Evolutionary conservation across 306 rosid species (phyloP).

Genomic region (Carpinus viminea): DNA sequence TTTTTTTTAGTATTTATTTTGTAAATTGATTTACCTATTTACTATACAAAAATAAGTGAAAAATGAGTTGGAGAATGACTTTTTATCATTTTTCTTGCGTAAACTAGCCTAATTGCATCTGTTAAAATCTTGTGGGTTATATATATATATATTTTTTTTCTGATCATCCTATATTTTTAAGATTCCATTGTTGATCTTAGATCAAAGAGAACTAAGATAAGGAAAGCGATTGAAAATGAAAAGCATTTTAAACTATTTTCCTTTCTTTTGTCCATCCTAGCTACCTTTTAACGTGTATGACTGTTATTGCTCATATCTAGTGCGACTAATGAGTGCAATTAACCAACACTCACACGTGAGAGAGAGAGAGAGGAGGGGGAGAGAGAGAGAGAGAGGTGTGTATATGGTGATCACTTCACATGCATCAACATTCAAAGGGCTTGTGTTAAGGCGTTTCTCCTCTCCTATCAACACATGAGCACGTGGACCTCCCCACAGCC

Average conservation of each 20-base stretch:
- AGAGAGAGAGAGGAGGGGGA: no score
- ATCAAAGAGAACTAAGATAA: neutral
- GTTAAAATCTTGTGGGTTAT: neutral
- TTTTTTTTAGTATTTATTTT: no score
- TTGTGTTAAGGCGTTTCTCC: constrained; percentile 21
- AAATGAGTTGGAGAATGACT: no score
- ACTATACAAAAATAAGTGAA: no score
- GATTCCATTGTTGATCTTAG: neutral
- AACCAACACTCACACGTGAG: no score
- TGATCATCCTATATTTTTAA: neutral
- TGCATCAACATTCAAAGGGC: neutral
- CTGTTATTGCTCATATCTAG: no score
- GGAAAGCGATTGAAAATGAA: neutral
- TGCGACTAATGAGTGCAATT: no score
- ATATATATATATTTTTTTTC: no score
- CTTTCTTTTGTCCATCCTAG: neutral
- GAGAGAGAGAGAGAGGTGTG: no score
- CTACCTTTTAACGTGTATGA: no score
- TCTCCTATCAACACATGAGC: constrained; percentile 24
- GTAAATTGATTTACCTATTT: no score
- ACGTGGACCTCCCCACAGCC: constrained; percentile 28
- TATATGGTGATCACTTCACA: neutral
- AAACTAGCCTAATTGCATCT: neutral
- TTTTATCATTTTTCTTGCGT: neutral
- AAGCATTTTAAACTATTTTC: neutral